A percentile compares a stretch with the other conserved stretches of the same genome.
These are phyloP conservation scores for Rhodotorula sp. DNA, from an alignment of 1,284 basidiomycete genomes.

Conservation along the genomic window DNA sequence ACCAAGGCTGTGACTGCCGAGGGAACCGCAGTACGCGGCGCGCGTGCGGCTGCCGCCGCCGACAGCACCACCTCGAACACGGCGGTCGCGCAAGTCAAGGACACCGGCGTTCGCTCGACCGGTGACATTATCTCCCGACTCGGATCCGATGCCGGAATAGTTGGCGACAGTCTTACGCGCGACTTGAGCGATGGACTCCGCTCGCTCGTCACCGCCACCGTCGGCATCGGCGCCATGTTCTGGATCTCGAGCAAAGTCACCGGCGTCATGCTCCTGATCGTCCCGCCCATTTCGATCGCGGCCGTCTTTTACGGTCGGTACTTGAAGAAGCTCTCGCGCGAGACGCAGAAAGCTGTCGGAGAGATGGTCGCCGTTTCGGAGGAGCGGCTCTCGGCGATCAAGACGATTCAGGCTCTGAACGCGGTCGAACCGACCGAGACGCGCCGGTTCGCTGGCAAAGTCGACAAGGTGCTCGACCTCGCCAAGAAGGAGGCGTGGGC, in stretches of 20 bases:
- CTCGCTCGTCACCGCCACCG: slow-evolving; percentile 81
- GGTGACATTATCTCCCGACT: slow-evolving; percentile 91
- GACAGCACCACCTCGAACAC: slow-evolving; percentile 4
- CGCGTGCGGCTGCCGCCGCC: not conserved
- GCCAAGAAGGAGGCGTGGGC: slow-evolving; percentile 86
- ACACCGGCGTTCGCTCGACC: slow-evolving; percentile 86
- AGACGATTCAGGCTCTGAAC: slow-evolving; percentile 91
- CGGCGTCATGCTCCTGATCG: slow-evolving; percentile 78
- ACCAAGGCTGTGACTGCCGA: slow-evolving; percentile 9
- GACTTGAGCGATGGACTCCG: slow-evolving; percentile 88
- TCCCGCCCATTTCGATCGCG: slow-evolving; percentile 91
- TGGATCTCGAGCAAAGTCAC: slow-evolving; percentile 89
- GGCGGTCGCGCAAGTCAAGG: slow-evolving; percentile 46
- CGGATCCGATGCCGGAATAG: slow-evolving; percentile 87
- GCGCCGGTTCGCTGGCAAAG: slow-evolving; percentile 55
- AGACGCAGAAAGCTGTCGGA: slow-evolving; percentile 69
- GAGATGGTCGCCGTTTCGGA: slow-evolving; percentile 60
- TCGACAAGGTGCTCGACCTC: slow-evolving; percentile 69
- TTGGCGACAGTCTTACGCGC: slow-evolving; percentile 89
- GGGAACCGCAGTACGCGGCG: slow-evolving; percentile 1
- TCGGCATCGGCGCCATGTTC: slow-evolving; percentile 94
- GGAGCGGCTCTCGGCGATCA: slow-evolving; percentile 86
- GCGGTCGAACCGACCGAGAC: slow-evolving; percentile 68
- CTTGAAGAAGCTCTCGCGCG: slow-evolving; percentile 82
- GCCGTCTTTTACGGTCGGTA: slow-evolving; percentile 96